Base-by-base conservation (phyloP, 1,284 basidiomycete species). In the Marasmius fiardii region DNA sequence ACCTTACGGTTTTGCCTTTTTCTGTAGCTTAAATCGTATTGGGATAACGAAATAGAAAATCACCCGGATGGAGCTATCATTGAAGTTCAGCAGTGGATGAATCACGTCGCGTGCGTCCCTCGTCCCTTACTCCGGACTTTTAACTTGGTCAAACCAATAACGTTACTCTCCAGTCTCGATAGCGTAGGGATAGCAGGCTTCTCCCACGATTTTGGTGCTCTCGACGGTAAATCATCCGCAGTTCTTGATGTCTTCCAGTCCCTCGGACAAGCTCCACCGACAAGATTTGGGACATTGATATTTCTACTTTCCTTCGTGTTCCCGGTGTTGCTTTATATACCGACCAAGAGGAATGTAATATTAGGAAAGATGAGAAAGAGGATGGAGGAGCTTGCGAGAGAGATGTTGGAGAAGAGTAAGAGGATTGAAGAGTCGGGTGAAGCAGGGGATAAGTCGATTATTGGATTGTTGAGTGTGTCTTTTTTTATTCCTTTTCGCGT, bases 121-220 rank as follows among this genome's bases (percentile, higher is more conserved):
- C 14, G 4, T 44, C 24, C n/a, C 16, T 61, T 48, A 1, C n/a
- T 43, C 41, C 24, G 41, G 24, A 16, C 5, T 28, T 31, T 5
- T 21, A 6, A 31, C 1, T 35, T 45, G 16, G n/a, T 8, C 24
- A 31, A 41, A 41, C 39, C 16, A 31, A 31, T 31, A 4, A 31
- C 28, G 28, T 18, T 45, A 26, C 18, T 0, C 26, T 48, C n/a
- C 47, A 49, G 47, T 11, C 67, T 81, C 8, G 80, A 82, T 58
- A 72, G 68, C 20, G 69, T 82, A 37, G 79, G 80, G 1, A 68
- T 76, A 49, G 73, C 76, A 0, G 67, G 67, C 0, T 72, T 82
- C 61, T 71, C 71, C 0, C 75, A 79, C 60, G 70, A 79, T 51
- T 80, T 81, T 58, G 70, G 71, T 12, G 64, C 78, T 0, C 67